Evolutionary conservation across 352 stramenopile species (phyloP).

Genomic region (Aphanomyces cochlioides): DNA sequence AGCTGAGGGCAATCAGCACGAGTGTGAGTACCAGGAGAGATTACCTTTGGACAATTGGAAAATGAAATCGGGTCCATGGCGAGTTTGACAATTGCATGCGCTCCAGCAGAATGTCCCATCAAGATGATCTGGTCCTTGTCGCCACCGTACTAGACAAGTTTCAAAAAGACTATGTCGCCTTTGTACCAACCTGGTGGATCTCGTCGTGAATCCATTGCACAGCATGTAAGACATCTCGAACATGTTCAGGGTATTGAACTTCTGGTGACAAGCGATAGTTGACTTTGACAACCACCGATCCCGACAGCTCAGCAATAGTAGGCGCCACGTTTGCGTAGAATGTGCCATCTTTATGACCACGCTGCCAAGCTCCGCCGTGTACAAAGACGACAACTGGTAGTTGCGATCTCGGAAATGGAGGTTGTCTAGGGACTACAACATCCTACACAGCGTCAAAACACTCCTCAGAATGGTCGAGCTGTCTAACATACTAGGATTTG

Average conservation of each 20-base stretch:
- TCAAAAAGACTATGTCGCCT: background rate
- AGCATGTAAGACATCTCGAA: constrained; percentile 54
- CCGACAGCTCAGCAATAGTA: constrained; percentile 51
- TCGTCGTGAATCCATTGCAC: constrained; percentile 63
- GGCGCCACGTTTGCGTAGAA: constrained; percentile 64
- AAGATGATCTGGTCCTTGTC: constrained; percentile 57
- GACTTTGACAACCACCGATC: constrained; percentile 51
- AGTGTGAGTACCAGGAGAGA: constrained; percentile 32
- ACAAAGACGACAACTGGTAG: constrained; percentile 75
- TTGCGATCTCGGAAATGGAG: constrained; percentile 33
- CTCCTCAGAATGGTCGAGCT: background rate
- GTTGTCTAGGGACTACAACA: constrained; percentile 50
- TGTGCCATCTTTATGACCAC: constrained; percentile 64
- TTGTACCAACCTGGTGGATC: constrained; percentile 50
- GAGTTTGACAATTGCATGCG: constrained; percentile 70
- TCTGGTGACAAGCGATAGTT: constrained; percentile 82
- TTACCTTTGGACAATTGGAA: background rate
- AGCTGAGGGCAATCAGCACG: constrained; percentile 41
- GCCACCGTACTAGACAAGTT: constrained; percentile 53
- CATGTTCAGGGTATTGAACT: constrained; percentile 66
- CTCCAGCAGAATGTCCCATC: constrained; percentile 73
- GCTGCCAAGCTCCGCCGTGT: constrained; percentile 80
- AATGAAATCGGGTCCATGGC: constrained; percentile 44
- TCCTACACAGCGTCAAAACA: constrained; percentile 37
- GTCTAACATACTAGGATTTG: too few species aligned